Base-by-base conservation (phyloP, 2,329 filamentous ascomycete genomes). In the Trichoderma hamatum region DNA sequence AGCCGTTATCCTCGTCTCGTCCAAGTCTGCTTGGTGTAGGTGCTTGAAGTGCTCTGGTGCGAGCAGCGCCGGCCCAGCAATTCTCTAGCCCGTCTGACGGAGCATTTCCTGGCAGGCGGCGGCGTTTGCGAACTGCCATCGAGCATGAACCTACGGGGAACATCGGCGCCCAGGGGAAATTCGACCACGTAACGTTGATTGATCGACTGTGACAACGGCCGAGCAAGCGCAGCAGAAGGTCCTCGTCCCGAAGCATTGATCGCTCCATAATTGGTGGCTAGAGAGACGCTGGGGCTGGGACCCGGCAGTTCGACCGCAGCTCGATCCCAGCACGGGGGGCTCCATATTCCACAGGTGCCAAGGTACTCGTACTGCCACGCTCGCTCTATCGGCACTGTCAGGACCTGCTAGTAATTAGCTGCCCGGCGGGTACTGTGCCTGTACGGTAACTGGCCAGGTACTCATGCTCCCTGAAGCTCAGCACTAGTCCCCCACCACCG, bases 121-220 rank as follows among this genome's bases (percentile, higher is more conserved):
- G 63, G 16, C 36, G 36, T 19, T 46, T 67, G 64, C 54, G 43
- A 24, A 36, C 26, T 32, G 26, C 14, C 36, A 46, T 51, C 43
- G 26, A 58, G 54, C 54, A 49, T 67, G 63, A 66, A 58, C 46
- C 19, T 30, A 49, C 52, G 51, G 63, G 63, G 63, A 36, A 43
- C 39, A 6, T 43, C 39, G 39, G 39, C 39, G 39, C 39, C 26
- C 24, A 36, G 19, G 63, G 36, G 62, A 58, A 43, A 24, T 43
- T 49, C 55, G 62, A 55, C 36, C 52, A 39, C 34, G 64, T 59
- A 59, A 67, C 64, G 64, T 67, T 67, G 52, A 51, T 30, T 59
- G 64, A 67, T 67, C 54, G 54, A n/a, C 54, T 58, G 36, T 55
- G 43, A 30, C 64, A 56, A 58, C 16, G 43, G 54, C 64, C 39